Percentiles rank a stretch among this genome's conserved stretches.
Conservation (phyloP, 768 basidiomycete species). For the Russula emetica region DNA sequence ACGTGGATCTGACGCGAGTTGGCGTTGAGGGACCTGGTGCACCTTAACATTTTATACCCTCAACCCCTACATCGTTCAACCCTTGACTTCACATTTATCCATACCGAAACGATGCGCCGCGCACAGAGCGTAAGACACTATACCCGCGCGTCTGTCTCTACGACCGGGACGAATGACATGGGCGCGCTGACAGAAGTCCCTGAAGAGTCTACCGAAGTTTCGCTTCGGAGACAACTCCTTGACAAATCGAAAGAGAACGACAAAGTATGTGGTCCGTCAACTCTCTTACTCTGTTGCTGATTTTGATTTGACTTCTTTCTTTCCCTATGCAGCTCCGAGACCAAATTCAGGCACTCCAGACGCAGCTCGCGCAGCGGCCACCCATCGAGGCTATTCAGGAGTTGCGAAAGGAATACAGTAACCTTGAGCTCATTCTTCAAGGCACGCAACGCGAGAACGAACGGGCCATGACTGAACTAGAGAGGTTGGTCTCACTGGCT, state of each 20-base stretch:
- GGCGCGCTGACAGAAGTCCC: slow-evolving; percentile 24
- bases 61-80: background rate
- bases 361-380: slow-evolving; percentile 62
- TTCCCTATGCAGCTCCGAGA: slow-evolving; percentile 47
- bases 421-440: slow-evolving; percentile 68
- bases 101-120: slow-evolving; percentile 19
- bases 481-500: slow-evolving; percentile 47
- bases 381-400: slow-evolving; percentile 62
- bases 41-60: background rate
- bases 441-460: slow-evolving; percentile 87
- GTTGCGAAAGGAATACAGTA: slow-evolving; percentile 67
- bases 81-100: background rate
- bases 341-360: slow-evolving; percentile 59
- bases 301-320: background rate
- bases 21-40: background rate
- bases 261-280: slow-evolving; percentile 8
- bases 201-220: slow-evolving; percentile 22
- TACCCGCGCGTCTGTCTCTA: slow-evolving; percentile 18
- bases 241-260: slow-evolving; percentile 28
- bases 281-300: background rate
- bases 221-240: slow-evolving; percentile 25
- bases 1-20: slow-evolving; percentile 15
- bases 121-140: slow-evolving; percentile 27
- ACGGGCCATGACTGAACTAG: slow-evolving; percentile 75
- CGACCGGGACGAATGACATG: slow-evolving; percentile 21